A percentile compares a stretch with the other conserved stretches of the same genome.
Evolutionary conservation across 2,329 filamentous ascomycete species (phyloP).

Genomic region (Alternaria consortialis): DNA sequence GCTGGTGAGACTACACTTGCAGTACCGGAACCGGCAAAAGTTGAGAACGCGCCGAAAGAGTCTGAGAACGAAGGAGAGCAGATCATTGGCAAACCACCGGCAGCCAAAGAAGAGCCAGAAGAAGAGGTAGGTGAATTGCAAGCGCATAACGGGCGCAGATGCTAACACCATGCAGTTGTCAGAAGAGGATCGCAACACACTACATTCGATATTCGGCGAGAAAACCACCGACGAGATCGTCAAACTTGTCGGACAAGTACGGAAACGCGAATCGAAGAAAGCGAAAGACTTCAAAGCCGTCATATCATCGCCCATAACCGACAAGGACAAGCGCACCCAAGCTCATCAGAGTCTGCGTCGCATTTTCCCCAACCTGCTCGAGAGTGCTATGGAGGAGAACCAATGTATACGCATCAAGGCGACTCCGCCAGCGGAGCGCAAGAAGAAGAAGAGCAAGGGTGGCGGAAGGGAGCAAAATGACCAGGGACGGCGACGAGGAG

Average conservation of each 20-base stretch:
- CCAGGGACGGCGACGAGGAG: constrained; percentile 38
- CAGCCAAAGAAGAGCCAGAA: constrained; percentile 19
- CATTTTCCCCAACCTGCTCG: constrained; percentile 79
- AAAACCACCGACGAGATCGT: constrained; percentile 61
- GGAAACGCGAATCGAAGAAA: constrained; percentile 64
- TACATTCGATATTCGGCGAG: constrained; percentile 62
- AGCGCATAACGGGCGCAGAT: not conserved
- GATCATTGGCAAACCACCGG: constrained; percentile 4
- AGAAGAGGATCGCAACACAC: constrained; percentile 48
- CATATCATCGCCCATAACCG: constrained; percentile 63
- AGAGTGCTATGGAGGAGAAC: constrained; percentile 78
- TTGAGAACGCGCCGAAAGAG: not conserved
- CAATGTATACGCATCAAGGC: constrained; percentile 70
- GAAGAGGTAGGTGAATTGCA: constrained; percentile 23
- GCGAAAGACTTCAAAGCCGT: constrained; percentile 64
- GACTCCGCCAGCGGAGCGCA: constrained; percentile 50
- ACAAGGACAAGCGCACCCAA: constrained; percentile 68
- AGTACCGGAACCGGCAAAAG: constrained; percentile 3
- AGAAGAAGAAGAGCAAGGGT: constrained; percentile 37
- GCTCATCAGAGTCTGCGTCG: constrained; percentile 75
- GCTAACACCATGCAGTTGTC: constrained; percentile 42
- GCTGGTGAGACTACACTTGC: constrained; percentile 26
- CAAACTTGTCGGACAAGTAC: constrained; percentile 63
- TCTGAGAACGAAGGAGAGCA: constrained; percentile 19
- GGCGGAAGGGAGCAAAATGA: constrained; percentile 36